Evolutionary conservation across 2,329 filamentous ascomycete genomes (phyloP).

Genomic region (Hirsutella rhossiliensis): DNA sequence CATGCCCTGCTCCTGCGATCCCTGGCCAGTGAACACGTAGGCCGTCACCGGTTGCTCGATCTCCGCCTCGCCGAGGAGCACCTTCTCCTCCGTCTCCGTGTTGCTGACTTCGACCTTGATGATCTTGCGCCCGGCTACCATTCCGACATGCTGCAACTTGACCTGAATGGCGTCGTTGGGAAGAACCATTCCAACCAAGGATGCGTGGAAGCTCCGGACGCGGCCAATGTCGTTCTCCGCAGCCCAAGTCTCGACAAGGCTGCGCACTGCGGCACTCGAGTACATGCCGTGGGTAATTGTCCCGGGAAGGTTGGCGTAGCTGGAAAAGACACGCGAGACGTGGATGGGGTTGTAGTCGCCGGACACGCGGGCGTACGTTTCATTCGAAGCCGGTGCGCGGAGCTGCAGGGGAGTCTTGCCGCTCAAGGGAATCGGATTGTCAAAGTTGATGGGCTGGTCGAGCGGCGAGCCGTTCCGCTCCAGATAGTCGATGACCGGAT

Average conservation of each 20-base stretch:
- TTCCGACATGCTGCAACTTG: conserved; percentile 90
- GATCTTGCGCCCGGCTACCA: conserved; percentile 97
- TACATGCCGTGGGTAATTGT: conserved; percentile 99
- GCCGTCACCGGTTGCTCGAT: conserved; percentile 94
- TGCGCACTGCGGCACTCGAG: conserved; percentile 90
- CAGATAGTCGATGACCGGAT: conserved; percentile 94
- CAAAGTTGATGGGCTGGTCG: conserved; percentile 93
- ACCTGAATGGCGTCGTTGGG: conserved; percentile 93
- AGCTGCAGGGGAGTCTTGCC: conserved; percentile 82
- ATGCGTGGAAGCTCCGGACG: conserved; percentile 93
- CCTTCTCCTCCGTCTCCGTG: conserved; percentile 92
- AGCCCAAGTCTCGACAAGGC: conserved; percentile 95
- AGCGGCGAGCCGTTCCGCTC: conserved; percentile 83
- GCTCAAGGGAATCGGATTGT: conserved; percentile 91
- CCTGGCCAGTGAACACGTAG: conserved; percentile 97
- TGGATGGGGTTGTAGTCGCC: conserved; percentile 99
- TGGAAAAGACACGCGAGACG: conserved; percentile 91
- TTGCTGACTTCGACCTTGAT: conserved; percentile 97
- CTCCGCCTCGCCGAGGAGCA: conserved; percentile 88
- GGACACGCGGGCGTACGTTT: conserved; percentile 94
- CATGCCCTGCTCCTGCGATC: conserved; percentile 98
- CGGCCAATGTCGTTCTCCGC: conserved; percentile 97
- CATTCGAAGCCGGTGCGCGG: conserved; percentile 88
- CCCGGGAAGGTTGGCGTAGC: conserved; percentile 87
- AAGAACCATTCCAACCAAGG: conserved; percentile 95